Conservation (phyloP, 129 eudicot genomes). For the Centaurea solstitialis region DNA sequence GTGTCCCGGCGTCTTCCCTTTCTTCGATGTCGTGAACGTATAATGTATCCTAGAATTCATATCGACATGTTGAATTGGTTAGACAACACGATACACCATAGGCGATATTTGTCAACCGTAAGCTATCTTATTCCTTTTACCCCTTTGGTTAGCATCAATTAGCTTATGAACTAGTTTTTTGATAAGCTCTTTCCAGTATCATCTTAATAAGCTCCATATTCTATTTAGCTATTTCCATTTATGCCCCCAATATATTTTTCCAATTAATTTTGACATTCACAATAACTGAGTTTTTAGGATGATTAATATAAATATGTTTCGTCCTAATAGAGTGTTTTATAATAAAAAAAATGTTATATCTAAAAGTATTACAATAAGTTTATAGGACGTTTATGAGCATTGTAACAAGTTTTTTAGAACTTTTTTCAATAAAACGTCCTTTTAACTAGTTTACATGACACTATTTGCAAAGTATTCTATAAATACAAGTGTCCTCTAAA, state of each 20-base stretch:
- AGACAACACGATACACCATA: not conserved
- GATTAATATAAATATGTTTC: too few species aligned
- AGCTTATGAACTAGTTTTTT: not conserved
- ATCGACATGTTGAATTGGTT: not conserved
- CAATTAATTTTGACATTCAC: not conserved
- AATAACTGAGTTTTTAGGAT: too few species aligned
- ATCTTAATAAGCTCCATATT: not conserved
- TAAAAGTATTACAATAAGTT: too few species aligned
- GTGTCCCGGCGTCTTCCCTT: conserved; percentile 94
- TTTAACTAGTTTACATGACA: too few species aligned
- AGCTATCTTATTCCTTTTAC: not conserved
- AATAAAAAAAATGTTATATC: too few species aligned
- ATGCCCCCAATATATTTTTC: not conserved
- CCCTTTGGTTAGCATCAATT: not conserved
- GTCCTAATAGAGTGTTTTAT: too few species aligned
- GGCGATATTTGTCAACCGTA: not conserved
- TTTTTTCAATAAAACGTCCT: too few species aligned
- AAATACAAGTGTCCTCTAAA: too few species aligned
- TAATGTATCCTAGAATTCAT: conserved; percentile 59
- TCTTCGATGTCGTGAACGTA: conserved; percentile 67
- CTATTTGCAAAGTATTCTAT: too few species aligned
- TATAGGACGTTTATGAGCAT: too few species aligned
- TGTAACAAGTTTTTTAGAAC: too few species aligned
- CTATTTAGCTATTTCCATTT: not conserved
- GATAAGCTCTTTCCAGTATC: too few species aligned